Percentiles rank a stretch among this genome's conserved stretches.
Conservation (phyloP, 768 basidiomycete species). For the Rhodotorula taiwanensis region DNA sequence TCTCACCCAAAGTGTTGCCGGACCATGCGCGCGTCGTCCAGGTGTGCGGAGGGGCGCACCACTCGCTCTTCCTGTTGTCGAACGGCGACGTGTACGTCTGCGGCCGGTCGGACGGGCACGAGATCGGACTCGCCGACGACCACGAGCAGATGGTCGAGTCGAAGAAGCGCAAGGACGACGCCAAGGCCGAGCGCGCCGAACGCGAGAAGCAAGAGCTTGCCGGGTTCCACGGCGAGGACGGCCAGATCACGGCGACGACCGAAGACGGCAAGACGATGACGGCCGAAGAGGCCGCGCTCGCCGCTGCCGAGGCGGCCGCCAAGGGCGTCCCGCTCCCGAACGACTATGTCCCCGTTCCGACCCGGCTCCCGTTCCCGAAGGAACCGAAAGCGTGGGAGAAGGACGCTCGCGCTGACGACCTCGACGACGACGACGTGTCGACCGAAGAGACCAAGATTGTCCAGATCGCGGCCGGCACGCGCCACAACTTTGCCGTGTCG, state of each 20-base stretch:
- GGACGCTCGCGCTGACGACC: slow-evolving; percentile 37
- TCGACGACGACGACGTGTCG: slow-evolving; percentile 12
- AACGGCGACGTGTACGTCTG: slow-evolving; percentile 77
- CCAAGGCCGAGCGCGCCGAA: slow-evolving; percentile 31
- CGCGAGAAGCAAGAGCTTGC: slow-evolving; percentile 11
- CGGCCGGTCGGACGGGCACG: slow-evolving; percentile 74
- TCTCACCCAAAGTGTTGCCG: slow-evolving; percentile 43
- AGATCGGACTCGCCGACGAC: slow-evolving; percentile 59
- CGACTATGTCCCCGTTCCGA: slow-evolving; percentile 43
- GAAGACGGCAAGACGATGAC: not conserved
- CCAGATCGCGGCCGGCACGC: slow-evolving; percentile 45
- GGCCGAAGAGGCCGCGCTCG: slow-evolving; percentile 34
- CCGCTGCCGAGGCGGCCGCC: slow-evolving; percentile 39
- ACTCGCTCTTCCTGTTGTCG: slow-evolving; percentile 79
- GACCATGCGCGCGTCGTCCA: slow-evolving; percentile 50
- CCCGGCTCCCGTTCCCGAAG: slow-evolving; percentile 47
- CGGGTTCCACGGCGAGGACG: slow-evolving; percentile 19
- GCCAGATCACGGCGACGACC: not conserved
- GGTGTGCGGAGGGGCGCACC: slow-evolving; percentile 77
- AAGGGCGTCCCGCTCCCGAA: slow-evolving; percentile 41
- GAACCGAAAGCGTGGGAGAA: slow-evolving; percentile 40
- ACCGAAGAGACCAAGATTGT: slow-evolving; percentile 44
- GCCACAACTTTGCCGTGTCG: slow-evolving; percentile 48
- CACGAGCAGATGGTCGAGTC: slow-evolving; percentile 45
- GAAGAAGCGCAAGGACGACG: slow-evolving; percentile 40